Conservation (phyloP, 495 filamentous ascomycete genomes). For the Penicillium paradoxum region DNA sequence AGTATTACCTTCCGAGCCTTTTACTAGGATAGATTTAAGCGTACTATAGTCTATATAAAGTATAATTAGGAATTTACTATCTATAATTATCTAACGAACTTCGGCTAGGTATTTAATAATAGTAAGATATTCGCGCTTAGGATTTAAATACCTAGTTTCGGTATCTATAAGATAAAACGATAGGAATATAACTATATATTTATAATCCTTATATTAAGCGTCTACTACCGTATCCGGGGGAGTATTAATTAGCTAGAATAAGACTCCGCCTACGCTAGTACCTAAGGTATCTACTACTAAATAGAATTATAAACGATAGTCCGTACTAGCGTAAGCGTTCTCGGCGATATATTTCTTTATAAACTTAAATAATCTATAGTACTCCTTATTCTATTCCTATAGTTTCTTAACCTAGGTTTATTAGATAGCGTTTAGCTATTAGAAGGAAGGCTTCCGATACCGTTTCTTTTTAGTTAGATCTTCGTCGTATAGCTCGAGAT, state of each 20-base stretch:
- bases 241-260: neutral
- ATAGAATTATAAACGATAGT: neutral
- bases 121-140: neutral
- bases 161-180: neutral
- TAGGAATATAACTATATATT: neutral
- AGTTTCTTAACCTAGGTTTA: neutral
- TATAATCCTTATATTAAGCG: no score
- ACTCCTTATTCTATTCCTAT: neutral
- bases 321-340: neutral
- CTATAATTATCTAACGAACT: neutral
- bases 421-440: neutral
- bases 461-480: neutral
- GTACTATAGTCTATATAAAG: neutral
- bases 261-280: neutral
- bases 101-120: neutral
- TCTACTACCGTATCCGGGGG: no score
- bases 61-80: neutral
- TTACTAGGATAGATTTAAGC: neutral
- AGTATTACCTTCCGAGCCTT: neutral
- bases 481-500: neutral
- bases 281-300: neutral
- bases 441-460: neutral
- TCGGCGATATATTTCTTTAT: neutral
- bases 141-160: neutral
- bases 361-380: neutral